Conservation (phyloP, 306 rosid species). For the Citrullus colocynthis region DNA sequence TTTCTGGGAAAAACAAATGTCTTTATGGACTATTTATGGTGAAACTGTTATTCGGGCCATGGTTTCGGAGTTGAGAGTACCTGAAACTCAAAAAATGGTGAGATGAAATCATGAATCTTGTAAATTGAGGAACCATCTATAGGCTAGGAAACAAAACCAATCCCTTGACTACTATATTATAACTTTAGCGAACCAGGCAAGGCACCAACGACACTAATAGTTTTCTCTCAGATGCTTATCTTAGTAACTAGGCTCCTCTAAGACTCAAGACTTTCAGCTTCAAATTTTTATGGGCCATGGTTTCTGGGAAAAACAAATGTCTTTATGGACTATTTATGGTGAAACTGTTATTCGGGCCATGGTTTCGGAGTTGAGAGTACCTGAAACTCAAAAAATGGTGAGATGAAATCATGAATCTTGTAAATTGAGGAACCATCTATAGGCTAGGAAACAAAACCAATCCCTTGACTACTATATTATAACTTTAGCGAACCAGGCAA, state of each 20-base stretch:
- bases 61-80: constrained; percentile 55
- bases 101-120: not conserved
- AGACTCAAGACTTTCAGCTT: not conserved
- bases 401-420: not conserved
- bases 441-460: not conserved
- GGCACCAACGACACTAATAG: not conserved
- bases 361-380: constrained; percentile 55
- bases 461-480: not conserved
- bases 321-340: not conserved
- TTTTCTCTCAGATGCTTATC: not conserved
- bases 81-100: constrained; percentile 30
- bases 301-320: not conserved
- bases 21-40: not conserved
- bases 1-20: not conserved
- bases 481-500: not conserved
- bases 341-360: not conserved
- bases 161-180: not conserved
- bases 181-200: not conserved
- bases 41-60: not conserved
- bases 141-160: not conserved
- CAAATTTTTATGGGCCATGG: not conserved
- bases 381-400: constrained; percentile 30
- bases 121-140: not conserved
- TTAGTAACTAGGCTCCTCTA: not conserved
- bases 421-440: not conserved